Conservation (phyloP, 2,329 filamentous ascomycete species). For the Claviceps maximensis region DNA sequence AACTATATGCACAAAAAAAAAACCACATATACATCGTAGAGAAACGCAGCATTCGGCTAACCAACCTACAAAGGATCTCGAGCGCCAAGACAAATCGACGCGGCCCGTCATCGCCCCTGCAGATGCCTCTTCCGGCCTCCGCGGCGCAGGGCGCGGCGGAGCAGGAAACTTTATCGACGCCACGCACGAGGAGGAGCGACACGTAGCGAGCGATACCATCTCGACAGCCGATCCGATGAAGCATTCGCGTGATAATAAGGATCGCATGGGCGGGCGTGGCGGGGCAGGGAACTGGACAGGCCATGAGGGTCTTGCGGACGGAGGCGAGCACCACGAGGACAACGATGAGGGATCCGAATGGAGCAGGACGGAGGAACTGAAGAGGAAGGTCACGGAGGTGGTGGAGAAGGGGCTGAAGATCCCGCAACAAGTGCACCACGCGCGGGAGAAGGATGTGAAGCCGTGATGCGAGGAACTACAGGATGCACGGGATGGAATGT, state of each 20-base stretch:
- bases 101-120: slow-evolving; percentile 7
- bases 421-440: slow-evolving; percentile 32
- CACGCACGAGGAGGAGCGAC: slow-evolving; percentile 20
- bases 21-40: neutral
- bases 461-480: neutral
- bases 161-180: slow-evolving; percentile 44
- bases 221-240: slow-evolving; percentile 20
- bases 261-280: slow-evolving; percentile 31
- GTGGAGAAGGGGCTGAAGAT: slow-evolving; percentile 34
- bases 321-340: slow-evolving; percentile 1
- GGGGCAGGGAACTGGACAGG: slow-evolving; percentile 43
- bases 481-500: neutral
- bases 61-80: slow-evolving; percentile 20
- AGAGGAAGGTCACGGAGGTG: slow-evolving; percentile 28
- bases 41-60: neutral
- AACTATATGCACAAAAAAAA: neutral
- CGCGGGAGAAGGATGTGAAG: slow-evolving; percentile 8
- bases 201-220: slow-evolving; percentile 19
- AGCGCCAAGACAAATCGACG: slow-evolving; percentile 21
- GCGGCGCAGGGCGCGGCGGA: slow-evolving; percentile 27
- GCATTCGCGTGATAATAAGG: slow-evolving; percentile 3
- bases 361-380: slow-evolving; percentile 24
- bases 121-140: neutral
- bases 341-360: slow-evolving; percentile 8
- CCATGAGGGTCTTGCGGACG: slow-evolving; percentile 17